phyloP scores from a whole-genome alignment of 164 flowering plant species.

The Magnolia officinalis region DNA sequence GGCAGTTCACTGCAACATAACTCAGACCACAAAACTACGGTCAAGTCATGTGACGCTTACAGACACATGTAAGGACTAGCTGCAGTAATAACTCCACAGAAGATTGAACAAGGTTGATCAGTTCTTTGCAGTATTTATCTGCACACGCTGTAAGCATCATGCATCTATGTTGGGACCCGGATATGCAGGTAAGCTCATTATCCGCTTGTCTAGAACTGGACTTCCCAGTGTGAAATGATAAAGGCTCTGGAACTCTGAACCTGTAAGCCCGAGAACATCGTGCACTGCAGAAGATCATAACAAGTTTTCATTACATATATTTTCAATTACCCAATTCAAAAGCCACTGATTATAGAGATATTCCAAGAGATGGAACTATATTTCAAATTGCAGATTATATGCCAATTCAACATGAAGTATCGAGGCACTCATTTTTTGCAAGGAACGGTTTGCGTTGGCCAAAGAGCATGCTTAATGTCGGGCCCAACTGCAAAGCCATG shows the following conservation, averaged over 20 bases:
- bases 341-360: background rate
- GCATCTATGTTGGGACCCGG: constrained; percentile 80
- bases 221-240: constrained; percentile 94
- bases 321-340: background rate
- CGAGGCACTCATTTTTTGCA: background rate
- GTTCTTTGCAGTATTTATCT: no score
- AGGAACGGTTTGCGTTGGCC: no score
- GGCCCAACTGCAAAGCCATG: no score
- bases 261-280: constrained; percentile 67
- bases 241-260: constrained; percentile 73
- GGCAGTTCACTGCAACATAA: no score
- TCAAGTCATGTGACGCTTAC: no score
- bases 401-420: background rate
- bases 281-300: constrained; percentile 54
- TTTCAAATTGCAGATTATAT: background rate
- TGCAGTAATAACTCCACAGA: no score
- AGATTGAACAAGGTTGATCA: no score
- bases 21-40: no score
- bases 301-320: background rate
- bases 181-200: constrained; percentile 95
- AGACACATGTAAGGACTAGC: no score
- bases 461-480: no score
- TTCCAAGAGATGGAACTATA: background rate
- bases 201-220: constrained; percentile 78
- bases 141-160: constrained; percentile 14